A percentile compares a stretch with the other conserved stretches of the same genome.
Evolutionary conservation across 352 stramenopile genomes (phyloP).

Genomic region (Poterioochromonas sp.): DNA sequence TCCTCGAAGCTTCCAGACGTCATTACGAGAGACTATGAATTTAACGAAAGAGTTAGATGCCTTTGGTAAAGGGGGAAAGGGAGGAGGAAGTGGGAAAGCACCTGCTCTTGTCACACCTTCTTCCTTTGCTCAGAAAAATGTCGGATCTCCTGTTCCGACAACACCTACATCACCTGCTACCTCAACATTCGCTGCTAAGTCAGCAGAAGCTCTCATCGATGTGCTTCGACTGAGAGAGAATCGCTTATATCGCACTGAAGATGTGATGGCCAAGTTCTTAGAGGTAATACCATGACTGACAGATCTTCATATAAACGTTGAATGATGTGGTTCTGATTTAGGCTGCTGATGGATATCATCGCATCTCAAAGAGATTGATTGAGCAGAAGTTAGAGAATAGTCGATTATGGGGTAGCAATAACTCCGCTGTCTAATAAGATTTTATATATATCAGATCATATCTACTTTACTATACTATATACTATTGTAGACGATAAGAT

Average conservation of each 20-base stretch:
- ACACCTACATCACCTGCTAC: no score
- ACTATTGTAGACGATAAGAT: no score
- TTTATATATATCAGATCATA: no score
- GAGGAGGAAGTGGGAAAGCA: neutral
- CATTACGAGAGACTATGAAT: neutral
- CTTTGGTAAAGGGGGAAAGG: neutral
- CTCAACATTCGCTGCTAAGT: no score
- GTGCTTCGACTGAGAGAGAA: neutral
- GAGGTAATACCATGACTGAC: neutral
- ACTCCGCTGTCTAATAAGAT: no score
- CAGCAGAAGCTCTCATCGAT: neutral
- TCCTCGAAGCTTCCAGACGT: neutral
- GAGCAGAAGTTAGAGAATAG: constrained; percentile 1
- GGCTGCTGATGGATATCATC: constrained; percentile 25
- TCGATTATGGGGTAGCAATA: constrained; percentile 5
- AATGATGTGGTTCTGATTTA: neutral
- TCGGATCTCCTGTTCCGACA: neutral
- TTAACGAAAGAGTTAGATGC: neutral
- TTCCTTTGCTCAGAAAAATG: neutral
- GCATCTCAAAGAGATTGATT: constrained; percentile 20
- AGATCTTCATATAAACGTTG: neutral
- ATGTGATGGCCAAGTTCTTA: constrained; percentile 18
- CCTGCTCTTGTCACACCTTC: neutral
- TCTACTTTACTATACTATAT: no score
- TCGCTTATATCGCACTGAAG: neutral